phyloP scores from a whole-genome alignment of 1,284 basidiomycete species.

The Baeospora myosura region DNA sequence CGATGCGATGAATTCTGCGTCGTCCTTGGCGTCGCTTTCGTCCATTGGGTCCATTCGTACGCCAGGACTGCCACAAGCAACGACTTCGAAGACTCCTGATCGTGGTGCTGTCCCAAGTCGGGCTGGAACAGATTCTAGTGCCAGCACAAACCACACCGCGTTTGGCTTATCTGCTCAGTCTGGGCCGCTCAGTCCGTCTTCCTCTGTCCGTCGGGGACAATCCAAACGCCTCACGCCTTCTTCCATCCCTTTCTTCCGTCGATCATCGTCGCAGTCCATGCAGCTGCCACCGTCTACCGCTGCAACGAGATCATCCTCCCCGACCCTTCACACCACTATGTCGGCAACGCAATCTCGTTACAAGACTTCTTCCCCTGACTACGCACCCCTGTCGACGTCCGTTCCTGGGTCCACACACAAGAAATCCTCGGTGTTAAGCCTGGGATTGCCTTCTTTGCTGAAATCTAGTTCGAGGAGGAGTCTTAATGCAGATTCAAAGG shows the following conservation, averaged over 20 bases:
- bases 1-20: conserved; percentile 67
- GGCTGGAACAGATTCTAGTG: conserved; percentile 65
- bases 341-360: conserved; percentile 30
- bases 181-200: conserved; percentile 58
- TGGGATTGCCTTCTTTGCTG: conserved; percentile 77
- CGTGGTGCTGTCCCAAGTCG: conserved; percentile 46
- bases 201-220: conserved; percentile 57
- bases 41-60: conserved; percentile 61
- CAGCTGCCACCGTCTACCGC: conserved; percentile 42
- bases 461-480: conserved; percentile 76
- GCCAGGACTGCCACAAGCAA: conserved; percentile 20
- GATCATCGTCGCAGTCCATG: conserved; percentile 86
- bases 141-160: conserved; percentile 54
- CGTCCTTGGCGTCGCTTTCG: conserved; percentile 65
- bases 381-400: conserved; percentile 44
- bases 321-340: conserved; percentile 46
- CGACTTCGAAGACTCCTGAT: conserved; percentile 47
- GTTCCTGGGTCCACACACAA: conserved; percentile 55
- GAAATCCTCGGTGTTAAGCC: conserved; percentile 68
- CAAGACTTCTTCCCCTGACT: conserved; percentile 45
- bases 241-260: conserved; percentile 92
- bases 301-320: conserved; percentile 38
- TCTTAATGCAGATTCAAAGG: conserved; percentile 65
- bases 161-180: conserved; percentile 31
- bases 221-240: conserved; percentile 85